These are phyloP conservation scores for Lunasporangiospora selenospora DNA, from an alignment of 192 early-diverging fungal species.

Conservation along the genomic window DNA sequence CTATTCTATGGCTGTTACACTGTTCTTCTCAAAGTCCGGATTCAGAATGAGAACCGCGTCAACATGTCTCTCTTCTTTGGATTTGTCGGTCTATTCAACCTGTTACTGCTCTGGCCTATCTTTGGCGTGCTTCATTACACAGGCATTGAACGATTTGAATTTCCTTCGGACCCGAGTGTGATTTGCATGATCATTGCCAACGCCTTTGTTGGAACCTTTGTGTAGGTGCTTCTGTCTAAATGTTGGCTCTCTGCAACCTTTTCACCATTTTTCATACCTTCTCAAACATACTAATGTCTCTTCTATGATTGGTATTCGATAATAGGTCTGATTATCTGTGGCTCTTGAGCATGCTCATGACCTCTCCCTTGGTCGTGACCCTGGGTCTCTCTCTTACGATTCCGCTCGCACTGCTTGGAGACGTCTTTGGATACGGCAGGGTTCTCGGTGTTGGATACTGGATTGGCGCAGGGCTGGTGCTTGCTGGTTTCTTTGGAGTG, in stretches of 20 bases:
- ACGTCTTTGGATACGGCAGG: slow-evolving; percentile 64
- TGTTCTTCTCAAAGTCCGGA: slow-evolving; percentile 68
- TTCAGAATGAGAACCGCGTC: slow-evolving; percentile 65
- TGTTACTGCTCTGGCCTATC: slow-evolving; percentile 65
- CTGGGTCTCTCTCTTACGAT: slow-evolving; percentile 74
- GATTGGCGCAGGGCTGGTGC: slow-evolving; percentile 63
- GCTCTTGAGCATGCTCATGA: slow-evolving; percentile 74
- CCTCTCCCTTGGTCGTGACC: slow-evolving; percentile 75
- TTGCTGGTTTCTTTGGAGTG: slow-evolving; percentile 66
- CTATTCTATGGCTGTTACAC: slow-evolving; percentile 76
- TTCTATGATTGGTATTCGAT: too few species aligned
- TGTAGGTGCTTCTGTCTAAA: too few species aligned
- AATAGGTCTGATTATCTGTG: slow-evolving; percentile 76
- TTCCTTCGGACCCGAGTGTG: slow-evolving; percentile 52
- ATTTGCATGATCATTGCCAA: slow-evolving; percentile 69
- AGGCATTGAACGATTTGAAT: slow-evolving; percentile 62
- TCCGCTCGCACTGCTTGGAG: slow-evolving; percentile 49
- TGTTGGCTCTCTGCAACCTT: too few species aligned
- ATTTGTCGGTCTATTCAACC: slow-evolving; percentile 70
- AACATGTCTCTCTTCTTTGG: slow-evolving; percentile 75
- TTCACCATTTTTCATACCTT: too few species aligned
- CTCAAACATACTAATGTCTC: too few species aligned
- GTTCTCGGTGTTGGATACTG: slow-evolving; percentile 54
- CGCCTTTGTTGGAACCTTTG: slow-evolving; percentile 73
- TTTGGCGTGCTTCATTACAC: slow-evolving; percentile 57